phyloP scores from a whole-genome alignment of 208 protist genomes.

The Acanthamoeba castellanii region DNA sequence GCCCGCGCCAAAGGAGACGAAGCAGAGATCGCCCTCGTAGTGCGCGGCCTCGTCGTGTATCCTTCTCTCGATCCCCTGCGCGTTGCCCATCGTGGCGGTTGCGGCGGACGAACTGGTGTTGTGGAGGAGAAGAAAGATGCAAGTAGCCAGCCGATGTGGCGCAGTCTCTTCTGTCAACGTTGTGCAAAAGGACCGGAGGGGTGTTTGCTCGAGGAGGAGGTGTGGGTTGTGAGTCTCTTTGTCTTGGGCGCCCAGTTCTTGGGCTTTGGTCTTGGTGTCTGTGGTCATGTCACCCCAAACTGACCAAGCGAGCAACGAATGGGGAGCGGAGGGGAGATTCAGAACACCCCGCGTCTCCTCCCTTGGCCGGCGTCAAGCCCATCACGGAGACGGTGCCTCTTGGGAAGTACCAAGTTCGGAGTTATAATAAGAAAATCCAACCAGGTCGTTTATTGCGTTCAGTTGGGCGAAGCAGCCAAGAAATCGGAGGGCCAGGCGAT shows the following conservation, averaged over 20 bases:
- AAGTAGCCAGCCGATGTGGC: not conserved
- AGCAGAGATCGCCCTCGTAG: slow-evolving; percentile 45
- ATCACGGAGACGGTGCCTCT: too few relatives aligned
- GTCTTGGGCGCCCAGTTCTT: not conserved
- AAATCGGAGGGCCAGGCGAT: too few relatives aligned
- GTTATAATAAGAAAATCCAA: too few relatives aligned
- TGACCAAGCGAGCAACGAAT: too few relatives aligned
- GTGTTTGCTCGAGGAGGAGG: not conserved
- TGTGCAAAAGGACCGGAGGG: too few relatives aligned
- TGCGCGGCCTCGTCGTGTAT: not conserved
- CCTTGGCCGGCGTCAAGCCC: too few relatives aligned
- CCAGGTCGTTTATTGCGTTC: too few relatives aligned
- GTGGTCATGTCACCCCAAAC: not conserved
- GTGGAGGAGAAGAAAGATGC: slow-evolving; percentile 22
- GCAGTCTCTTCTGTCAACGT: too few relatives aligned
- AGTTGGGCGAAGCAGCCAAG: too few relatives aligned
- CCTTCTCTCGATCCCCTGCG: slow-evolving; percentile 17
- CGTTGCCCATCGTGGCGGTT: not conserved
- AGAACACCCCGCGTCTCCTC: not conserved
- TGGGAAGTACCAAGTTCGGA: too few relatives aligned
- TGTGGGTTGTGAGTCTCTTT: not conserved
- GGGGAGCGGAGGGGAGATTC: not conserved
- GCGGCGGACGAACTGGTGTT: not conserved
- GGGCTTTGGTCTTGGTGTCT: not conserved
- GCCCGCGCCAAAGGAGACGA: slow-evolving; percentile 2